Evolutionary conservation across 148 eudicot species (phyloP).

Genomic region (Fagopyrum esculentum): DNA sequence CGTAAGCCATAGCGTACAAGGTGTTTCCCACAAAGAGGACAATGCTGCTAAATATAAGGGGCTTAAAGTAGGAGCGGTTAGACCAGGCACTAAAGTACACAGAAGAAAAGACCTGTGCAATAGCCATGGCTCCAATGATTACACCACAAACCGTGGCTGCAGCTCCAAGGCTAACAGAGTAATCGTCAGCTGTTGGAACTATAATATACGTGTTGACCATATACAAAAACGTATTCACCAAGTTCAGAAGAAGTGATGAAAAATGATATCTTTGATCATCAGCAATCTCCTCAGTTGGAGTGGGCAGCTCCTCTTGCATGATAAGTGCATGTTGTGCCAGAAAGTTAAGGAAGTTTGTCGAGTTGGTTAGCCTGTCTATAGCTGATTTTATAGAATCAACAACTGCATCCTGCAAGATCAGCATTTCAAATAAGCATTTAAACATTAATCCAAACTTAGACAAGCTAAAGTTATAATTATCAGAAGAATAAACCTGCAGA

Average conservation of each 20-base stretch:
- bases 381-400: conserved; percentile 45
- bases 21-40: conserved; percentile 42
- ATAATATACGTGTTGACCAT: conserved; percentile 63
- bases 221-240: conserved; percentile 49
- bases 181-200: conserved; percentile 61
- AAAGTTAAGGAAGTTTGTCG: conserved; percentile 46
- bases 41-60: conserved; percentile 48
- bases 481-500: conserved; percentile 40
- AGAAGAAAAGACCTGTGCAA: conserved; percentile 59
- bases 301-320: conserved; percentile 45
- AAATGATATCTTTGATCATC: conserved; percentile 43
- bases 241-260: conserved; percentile 47
- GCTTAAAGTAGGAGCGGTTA: conserved; percentile 47
- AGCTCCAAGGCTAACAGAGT: conserved; percentile 53
- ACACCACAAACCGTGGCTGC: conserved; percentile 61
- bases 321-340: conserved; percentile 54
- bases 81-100: conserved; percentile 68
- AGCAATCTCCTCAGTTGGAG: conserved; percentile 32
- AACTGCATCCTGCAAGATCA: conserved; percentile 50
- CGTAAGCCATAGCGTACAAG: conserved; percentile 51
- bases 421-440: not conserved
- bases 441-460: no score
- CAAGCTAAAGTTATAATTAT: not conserved
- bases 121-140: conserved; percentile 59
- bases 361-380: conserved; percentile 41